phyloP scores from a whole-genome alignment of 2,329 filamentous ascomycete genomes.

The Aspergillus sp. region DNA sequence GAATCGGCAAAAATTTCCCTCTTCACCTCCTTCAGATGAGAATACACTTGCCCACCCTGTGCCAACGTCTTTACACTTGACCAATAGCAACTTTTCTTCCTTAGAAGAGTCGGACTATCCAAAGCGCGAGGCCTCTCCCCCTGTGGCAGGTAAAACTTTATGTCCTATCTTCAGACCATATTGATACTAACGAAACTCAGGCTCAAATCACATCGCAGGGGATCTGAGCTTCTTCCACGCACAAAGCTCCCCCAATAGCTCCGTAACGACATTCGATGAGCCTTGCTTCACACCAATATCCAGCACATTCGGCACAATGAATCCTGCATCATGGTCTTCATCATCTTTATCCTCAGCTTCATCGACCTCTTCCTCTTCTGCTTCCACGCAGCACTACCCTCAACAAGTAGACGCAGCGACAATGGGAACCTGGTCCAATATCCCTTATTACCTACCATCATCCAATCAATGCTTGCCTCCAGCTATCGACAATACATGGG shows the following conservation, averaged over 20 bases:
- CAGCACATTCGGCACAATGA: not conserved
- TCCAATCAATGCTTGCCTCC: not conserved
- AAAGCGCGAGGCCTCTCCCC: no score
- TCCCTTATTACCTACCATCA: not conserved
- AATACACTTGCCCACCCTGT: not conserved
- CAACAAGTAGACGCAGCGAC: constrained; percentile 1
- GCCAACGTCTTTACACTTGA: not conserved
- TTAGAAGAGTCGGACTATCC: not conserved
- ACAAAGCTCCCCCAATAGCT: not conserved
- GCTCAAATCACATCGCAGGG: not conserved
- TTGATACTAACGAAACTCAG: not conserved
- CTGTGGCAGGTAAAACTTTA: no score
- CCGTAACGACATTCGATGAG: not conserved
- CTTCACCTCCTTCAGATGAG: not conserved
- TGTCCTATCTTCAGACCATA: no score
- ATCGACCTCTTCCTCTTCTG: not conserved
- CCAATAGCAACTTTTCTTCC: not conserved
- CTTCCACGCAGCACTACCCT: not conserved
- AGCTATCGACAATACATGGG: not conserved
- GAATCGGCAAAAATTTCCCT: not conserved
- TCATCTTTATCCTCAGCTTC: not conserved
- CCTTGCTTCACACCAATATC: not conserved
- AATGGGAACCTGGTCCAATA: constrained; percentile 1
- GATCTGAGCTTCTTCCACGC: not conserved
- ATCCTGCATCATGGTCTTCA: not conserved